phyloP scores from a whole-genome alignment of 1,139 yeast species.

The Saccharomyces uvarum region DNA sequence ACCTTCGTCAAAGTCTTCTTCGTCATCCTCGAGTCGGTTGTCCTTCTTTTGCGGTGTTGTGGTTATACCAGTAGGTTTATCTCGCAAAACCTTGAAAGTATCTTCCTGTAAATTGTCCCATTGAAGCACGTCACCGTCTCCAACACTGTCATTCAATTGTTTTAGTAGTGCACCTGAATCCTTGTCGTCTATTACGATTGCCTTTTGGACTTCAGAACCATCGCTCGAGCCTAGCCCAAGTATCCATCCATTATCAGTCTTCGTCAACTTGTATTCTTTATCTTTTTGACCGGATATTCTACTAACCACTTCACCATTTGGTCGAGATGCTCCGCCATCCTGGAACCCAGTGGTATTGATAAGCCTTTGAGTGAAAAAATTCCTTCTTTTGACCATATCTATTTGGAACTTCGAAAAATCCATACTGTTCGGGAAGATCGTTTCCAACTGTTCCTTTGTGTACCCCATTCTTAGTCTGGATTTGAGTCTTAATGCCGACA shows the following conservation, averaged over 20 bases:
- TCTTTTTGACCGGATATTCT: conserved; percentile 85
- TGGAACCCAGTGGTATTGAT: conserved; percentile 83
- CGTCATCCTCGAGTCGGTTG: conserved; percentile 21
- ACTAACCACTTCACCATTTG: conserved; percentile 30
- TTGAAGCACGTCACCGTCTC: conserved; percentile 17
- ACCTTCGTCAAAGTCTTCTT: conserved; percentile 38
- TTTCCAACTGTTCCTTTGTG: conserved; percentile 74
- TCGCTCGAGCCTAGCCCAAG: conserved; percentile 50
- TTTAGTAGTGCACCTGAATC: conserved; percentile 5
- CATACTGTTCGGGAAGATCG: conserved; percentile 72
- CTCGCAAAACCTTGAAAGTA: background rate
- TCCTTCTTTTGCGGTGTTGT: background rate
- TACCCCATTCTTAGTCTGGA: conserved; percentile 94
- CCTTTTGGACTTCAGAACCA: conserved; percentile 36
- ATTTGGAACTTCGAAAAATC: conserved; percentile 92
- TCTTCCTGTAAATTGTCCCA: background rate
- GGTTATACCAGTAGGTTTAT: background rate
- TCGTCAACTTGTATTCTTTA: conserved; percentile 64
- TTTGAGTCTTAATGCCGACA: conserved; percentile 72
- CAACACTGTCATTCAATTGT: conserved; percentile 17
- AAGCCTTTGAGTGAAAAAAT: conserved; percentile 77
- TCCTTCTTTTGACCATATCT: conserved; percentile 84
- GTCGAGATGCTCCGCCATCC: conserved; percentile 41
- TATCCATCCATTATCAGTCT: conserved; percentile 83
- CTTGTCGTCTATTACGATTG: conserved; percentile 40